phyloP scores from a whole-genome alignment of 2,329 filamentous ascomycete genomes.

The Hymenoscyphus scutula region DNA sequence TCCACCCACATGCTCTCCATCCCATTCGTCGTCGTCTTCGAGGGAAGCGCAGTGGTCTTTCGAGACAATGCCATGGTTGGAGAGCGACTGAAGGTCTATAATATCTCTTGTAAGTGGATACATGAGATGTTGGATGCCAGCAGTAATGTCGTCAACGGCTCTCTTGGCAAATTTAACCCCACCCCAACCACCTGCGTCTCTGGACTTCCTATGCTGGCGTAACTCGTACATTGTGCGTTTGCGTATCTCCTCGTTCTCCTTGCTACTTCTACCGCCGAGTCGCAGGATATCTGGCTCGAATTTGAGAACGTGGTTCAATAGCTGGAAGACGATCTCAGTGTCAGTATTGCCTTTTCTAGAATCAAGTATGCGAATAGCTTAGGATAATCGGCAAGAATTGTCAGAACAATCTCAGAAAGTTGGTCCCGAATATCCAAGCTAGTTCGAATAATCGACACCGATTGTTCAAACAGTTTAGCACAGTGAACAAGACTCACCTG shows the following conservation, averaged over 20 bases:
- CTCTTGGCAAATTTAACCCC: neutral
- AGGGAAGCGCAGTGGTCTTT: slow-evolving; percentile 63
- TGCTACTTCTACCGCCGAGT: slow-evolving; percentile 42
- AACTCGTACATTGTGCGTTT: slow-evolving; percentile 65
- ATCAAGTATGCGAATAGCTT: too few species aligned
- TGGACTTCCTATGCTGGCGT: slow-evolving; percentile 39
- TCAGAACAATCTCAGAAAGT: too few species aligned
- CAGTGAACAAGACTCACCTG: too few species aligned
- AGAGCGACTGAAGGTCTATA: slow-evolving; percentile 54
- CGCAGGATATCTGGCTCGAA: slow-evolving; percentile 64
- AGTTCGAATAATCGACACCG: too few species aligned
- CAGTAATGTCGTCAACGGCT: neutral
- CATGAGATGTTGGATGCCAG: slow-evolving; percentile 12
- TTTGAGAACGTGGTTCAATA: slow-evolving; percentile 48
- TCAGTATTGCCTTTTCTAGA: too few species aligned
- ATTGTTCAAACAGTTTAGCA: too few species aligned
- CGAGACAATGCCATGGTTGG: slow-evolving; percentile 56
- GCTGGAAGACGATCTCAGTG: too few species aligned
- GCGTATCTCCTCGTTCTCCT: slow-evolving; percentile 57
- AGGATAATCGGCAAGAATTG: too few species aligned
- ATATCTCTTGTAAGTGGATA: slow-evolving; percentile 41
- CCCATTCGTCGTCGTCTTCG: slow-evolving; percentile 44
- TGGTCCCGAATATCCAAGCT: too few species aligned
- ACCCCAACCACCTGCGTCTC: slow-evolving; percentile 9
- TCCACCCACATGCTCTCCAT: slow-evolving; percentile 11